A percentile compares a stretch with the other conserved stretches of the same genome.
These are phyloP conservation scores for Trichoderma citrinoviride DNA, from an alignment of 2,329 filamentous ascomycete genomes.

Conservation along the genomic window DNA sequence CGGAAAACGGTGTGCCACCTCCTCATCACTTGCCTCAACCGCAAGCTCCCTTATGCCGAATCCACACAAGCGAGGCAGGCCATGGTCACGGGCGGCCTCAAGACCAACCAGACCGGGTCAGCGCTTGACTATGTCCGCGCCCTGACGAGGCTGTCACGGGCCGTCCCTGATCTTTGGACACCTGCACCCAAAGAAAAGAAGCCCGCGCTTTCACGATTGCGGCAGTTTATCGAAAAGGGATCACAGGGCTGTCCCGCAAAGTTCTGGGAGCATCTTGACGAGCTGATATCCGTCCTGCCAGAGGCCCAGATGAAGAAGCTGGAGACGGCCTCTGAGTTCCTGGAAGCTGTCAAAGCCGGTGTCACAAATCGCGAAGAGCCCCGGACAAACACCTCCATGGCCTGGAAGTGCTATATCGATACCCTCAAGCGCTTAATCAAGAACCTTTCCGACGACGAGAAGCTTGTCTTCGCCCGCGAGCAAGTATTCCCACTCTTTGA, in stretches of 20 bases:
- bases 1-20: constrained; percentile 53
- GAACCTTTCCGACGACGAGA: constrained; percentile 46
- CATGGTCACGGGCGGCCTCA: constrained; percentile 71
- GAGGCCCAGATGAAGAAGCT: constrained; percentile 37
- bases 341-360: constrained; percentile 67
- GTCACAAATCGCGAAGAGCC: constrained; percentile 73
- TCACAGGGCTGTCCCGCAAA: constrained; percentile 71
- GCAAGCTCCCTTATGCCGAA: constrained; percentile 48
- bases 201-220: constrained; percentile 55
- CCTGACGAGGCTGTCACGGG: constrained; percentile 62
- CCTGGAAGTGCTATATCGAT: constrained; percentile 74
- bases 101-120: constrained; percentile 70
- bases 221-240: constrained; percentile 74
- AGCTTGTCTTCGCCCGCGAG: constrained; percentile 46
- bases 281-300: constrained; percentile 61
- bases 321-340: constrained; percentile 58
- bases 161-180: constrained; percentile 71
- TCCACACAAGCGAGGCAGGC: constrained; percentile 52
- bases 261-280: constrained; percentile 70
- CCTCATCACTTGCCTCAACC: constrained; percentile 48
- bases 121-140: constrained; percentile 67
- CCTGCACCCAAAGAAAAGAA: constrained; percentile 49
- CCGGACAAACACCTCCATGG: constrained; percentile 61
- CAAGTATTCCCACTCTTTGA: constrained; percentile 54
- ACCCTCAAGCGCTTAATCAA: constrained; percentile 54